Percentiles rank a stretch among this genome's conserved stretches.
These are phyloP conservation scores for Claviceps pazoutovae DNA, from an alignment of 2,329 filamentous ascomycete species.

Conservation along the genomic window DNA sequence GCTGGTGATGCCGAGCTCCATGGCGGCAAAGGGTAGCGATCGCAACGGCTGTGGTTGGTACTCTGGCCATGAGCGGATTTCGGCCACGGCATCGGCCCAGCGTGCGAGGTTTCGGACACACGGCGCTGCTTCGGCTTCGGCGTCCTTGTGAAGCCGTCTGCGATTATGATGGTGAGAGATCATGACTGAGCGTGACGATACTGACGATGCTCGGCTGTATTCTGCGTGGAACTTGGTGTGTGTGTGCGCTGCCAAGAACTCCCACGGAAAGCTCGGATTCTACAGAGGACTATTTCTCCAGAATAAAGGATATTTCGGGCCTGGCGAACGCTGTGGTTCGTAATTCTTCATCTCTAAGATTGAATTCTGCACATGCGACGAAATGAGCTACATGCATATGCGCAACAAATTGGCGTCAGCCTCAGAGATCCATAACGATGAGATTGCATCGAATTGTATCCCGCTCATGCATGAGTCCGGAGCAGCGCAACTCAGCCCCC, in stretches of 20 bases:
- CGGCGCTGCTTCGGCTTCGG: neutral
- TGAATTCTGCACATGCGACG: too few relatives aligned
- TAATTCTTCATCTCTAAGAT: too few relatives aligned
- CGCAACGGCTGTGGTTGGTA: slow-evolving; percentile 7
- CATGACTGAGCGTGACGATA: neutral
- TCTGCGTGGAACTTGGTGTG: neutral
- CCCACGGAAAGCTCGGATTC: neutral
- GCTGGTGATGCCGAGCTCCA: slow-evolving; percentile 2
- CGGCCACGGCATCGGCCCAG: slow-evolving; percentile 6
- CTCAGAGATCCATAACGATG: neutral
- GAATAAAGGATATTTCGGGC: too few relatives aligned
- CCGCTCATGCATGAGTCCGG: neutral
- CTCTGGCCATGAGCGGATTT: slow-evolving; percentile 8
- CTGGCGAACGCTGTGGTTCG: too few relatives aligned
- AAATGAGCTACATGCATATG: too few relatives aligned
- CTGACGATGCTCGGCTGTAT: neutral
- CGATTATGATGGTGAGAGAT: neutral
- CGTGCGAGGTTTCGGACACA: slow-evolving; percentile 6
- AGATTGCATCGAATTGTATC: neutral
- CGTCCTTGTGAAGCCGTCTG: neutral
- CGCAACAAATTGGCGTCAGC: too few relatives aligned
- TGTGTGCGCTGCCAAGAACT: neutral
- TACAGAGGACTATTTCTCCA: neutral
- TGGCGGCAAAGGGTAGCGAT: slow-evolving; percentile 4
- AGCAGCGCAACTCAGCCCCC: neutral